Base-by-base conservation (phyloP, 2,329 filamentous ascomycete species). In the Verticillium alfalfae region DNA sequence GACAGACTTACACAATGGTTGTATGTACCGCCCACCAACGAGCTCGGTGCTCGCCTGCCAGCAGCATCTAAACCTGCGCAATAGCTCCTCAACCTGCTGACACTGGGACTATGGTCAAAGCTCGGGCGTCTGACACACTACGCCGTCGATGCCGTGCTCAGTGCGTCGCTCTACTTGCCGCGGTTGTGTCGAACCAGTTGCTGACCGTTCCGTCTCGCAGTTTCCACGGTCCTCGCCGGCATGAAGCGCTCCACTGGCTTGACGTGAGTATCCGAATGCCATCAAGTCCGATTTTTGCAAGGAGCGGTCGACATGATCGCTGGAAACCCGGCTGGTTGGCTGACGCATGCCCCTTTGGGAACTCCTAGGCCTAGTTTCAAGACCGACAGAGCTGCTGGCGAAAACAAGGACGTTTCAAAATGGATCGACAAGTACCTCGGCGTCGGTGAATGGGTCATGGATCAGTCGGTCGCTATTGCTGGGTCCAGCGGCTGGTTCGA, bases 371-470 rank as follows among this genome's bases (percentile, higher is more conserved):
- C 85, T 78, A 97, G 95, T 83, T 84, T 99, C 78, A 92, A 93
- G 80, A 89, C 90, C 70, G 93, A 97, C 67, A 88, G 88, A 69
- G 84, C 97, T 71, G 85, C 89, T 37, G 81, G 82, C 73, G 92
- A 96, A 62, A 94, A 88, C 76, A 91, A 92, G 74, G 89, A 93
- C 65, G 77, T 95, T 68, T 89, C 90, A 74, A 89, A 88, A 71
- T 98, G 93, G 93, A 87, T 98, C 67, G 90, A 94, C 72, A 94
- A 90, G 74, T 98, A 98, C 76, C 87, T 98, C 54, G 92, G 92
- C 65, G 89, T 97, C 18, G 95, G 95, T 69, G 95, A 99, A 81
- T 97, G 93, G 87, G 91, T 97, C 66, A 96, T 99, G 93, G 95
- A 99, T 76, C 91, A 96, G 80, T 96, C 93, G 36, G 92, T 98